A percentile compares a stretch with the other conserved stretches of the same genome.
Conservation (phyloP, 768 basidiomycete genomes). For the Boletellus sp. region DNA sequence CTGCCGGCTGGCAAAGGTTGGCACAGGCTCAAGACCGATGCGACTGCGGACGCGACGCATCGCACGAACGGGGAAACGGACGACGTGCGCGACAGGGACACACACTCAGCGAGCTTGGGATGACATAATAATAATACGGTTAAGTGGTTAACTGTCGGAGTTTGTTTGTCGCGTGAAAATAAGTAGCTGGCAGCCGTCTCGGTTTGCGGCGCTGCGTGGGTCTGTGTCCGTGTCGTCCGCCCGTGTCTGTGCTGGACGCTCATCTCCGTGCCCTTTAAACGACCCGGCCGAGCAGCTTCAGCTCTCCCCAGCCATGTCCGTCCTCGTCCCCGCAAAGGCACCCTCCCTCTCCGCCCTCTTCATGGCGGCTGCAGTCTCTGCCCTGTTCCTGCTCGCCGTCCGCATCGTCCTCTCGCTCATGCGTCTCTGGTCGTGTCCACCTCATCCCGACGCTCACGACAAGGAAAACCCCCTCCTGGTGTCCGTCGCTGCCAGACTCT, state of each 20-base stretch:
- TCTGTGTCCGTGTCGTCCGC: constrained; percentile 10
- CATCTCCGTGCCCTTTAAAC: constrained; percentile 29
- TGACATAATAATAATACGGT: constrained; percentile 19
- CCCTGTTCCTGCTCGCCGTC: constrained; percentile 28
- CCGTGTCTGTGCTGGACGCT: constrained; percentile 5
- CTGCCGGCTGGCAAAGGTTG: background rate
- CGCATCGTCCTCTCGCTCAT: constrained; percentile 27
- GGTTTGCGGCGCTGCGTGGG: constrained; percentile 17
- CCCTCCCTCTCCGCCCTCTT: constrained; percentile 29
- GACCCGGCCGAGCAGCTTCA: background rate
- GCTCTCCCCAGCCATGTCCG: constrained; percentile 22
- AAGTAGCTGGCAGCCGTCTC: constrained; percentile 12
- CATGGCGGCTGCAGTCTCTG: constrained; percentile 29
- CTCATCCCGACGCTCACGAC: constrained; percentile 10
- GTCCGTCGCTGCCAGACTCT: constrained; percentile 5
- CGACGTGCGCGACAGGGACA: no score
- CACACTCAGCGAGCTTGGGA: no score
- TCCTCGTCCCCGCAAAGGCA: constrained; percentile 30
- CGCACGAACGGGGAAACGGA: no score
- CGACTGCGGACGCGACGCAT: no score
- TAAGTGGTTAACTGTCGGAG: constrained; percentile 18
- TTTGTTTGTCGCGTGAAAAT: constrained; percentile 26
- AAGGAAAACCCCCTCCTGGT: constrained; percentile 9
- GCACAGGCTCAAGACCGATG: no score
- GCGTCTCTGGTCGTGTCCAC: constrained; percentile 27